A percentile compares a stretch with the other conserved stretches of the same genome.
Evolutionary conservation across 768 basidiomycete species (phyloP).

Genomic region (Boletus rufocinnamomeus): DNA sequence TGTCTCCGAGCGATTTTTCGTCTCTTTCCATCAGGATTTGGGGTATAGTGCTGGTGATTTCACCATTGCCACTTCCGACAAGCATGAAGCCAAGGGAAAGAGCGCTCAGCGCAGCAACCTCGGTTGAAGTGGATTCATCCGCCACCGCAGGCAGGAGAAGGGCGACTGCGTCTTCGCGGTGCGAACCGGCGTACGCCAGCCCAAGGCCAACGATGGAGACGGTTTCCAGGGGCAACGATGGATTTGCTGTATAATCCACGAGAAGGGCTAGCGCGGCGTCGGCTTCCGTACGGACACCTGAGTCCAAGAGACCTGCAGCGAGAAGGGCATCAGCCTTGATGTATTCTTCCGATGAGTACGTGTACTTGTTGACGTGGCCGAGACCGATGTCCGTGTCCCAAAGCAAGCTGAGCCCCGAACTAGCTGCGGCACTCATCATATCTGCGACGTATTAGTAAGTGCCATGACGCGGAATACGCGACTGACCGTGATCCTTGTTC

Average conservation of each 20-base stretch:
- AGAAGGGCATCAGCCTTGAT: slow-evolving; percentile 98
- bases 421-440: slow-evolving; percentile 96
- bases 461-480: not conserved
- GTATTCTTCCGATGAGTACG: slow-evolving; percentile 93
- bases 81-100: slow-evolving; percentile 93
- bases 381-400: slow-evolving; percentile 98
- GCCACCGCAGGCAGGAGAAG: slow-evolving; percentile 79
- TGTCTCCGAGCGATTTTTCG: slow-evolving; percentile 78
- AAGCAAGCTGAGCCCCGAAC: slow-evolving; percentile 86
- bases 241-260: slow-evolving; percentile 86
- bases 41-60: slow-evolving; percentile 84
- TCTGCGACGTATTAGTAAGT: slow-evolving; percentile 43
- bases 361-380: slow-evolving; percentile 95
- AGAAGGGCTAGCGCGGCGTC: slow-evolving; percentile 92
- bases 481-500: slow-evolving; percentile 94
- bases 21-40: slow-evolving; percentile 88
- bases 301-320: slow-evolving; percentile 91
- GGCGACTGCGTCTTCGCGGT: slow-evolving; percentile 79
- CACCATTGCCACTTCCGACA: slow-evolving; percentile 93
- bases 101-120: slow-evolving; percentile 83
- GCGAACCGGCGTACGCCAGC: slow-evolving; percentile 92
- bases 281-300: slow-evolving; percentile 86
- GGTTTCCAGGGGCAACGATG: slow-evolving; percentile 79
- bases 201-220: slow-evolving; percentile 92
- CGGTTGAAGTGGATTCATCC: slow-evolving; percentile 84